Conservation (phyloP, 441 rosid species). For the Rhodomyrtus psidioides region DNA sequence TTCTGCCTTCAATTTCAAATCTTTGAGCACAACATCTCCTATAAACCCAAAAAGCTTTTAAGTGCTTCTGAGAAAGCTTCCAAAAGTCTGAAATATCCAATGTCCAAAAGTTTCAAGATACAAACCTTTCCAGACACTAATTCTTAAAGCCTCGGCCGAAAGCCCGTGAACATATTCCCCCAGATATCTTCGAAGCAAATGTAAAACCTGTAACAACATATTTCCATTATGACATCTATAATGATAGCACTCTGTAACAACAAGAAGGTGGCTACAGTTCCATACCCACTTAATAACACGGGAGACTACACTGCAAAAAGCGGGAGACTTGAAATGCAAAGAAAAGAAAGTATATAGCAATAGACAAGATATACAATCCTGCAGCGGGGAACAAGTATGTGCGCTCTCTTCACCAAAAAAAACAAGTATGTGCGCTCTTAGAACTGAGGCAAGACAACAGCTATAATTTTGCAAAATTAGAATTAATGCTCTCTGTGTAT, state of each 20-base stretch:
- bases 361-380: background rate
- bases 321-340: background rate
- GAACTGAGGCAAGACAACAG: background rate
- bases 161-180: constrained; percentile 98
- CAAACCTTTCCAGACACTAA: constrained; percentile 98
- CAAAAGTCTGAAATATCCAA: background rate
- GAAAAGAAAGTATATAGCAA: background rate
- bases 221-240: background rate
- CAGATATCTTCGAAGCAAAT: constrained; percentile 93
- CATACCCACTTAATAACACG: background rate
- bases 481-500: background rate
- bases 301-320: background rate
- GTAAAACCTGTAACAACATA: constrained; percentile 55
- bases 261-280: background rate
- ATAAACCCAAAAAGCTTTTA: constrained; percentile 8
- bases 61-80: background rate
- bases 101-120: background rate
- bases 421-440: background rate
- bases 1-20: constrained; percentile 88
- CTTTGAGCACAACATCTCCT: constrained; percentile 98
- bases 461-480: background rate
- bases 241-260: background rate
- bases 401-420: no score
- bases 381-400: background rate
- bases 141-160: constrained; percentile 84